These are phyloP conservation scores for Favolaschia claudopus DNA, from an alignment of 768 basidiomycete species.

Conservation along the genomic window DNA sequence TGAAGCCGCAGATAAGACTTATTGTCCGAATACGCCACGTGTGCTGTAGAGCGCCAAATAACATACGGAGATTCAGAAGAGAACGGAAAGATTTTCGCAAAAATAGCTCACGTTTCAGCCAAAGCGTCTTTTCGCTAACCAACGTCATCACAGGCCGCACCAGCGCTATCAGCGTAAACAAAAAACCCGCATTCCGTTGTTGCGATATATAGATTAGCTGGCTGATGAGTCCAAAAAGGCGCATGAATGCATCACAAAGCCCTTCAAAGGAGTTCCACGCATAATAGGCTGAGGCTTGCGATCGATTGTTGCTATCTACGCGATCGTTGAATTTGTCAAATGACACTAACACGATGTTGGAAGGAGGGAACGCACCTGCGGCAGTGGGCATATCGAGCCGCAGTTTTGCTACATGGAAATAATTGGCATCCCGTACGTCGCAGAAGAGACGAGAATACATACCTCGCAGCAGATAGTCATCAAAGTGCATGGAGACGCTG, in stretches of 20 bases:
- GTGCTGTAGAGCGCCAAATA: background rate
- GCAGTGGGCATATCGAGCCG: conserved; percentile 22
- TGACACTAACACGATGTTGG: no score
- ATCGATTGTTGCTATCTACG: conserved; percentile 9
- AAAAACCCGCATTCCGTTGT: background rate
- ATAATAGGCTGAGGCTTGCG: background rate
- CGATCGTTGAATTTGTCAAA: background rate
- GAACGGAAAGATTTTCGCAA: background rate
- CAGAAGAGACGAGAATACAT: background rate
- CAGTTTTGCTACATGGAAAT: conserved; percentile 5
- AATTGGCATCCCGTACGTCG: background rate
- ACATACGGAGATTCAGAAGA: background rate
- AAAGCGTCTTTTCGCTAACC: background rate
- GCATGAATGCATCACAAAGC: background rate
- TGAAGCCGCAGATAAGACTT: conserved; percentile 1
- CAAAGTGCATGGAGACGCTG: conserved; percentile 5
- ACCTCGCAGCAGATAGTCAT: conserved; percentile 14
- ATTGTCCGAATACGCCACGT: conserved; percentile 18
- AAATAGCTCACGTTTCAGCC: conserved; percentile 10
- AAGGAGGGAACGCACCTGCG: background rate
- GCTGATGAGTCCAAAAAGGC: background rate
- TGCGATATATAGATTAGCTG: conserved; percentile 12
- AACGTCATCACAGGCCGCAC: conserved; percentile 6
- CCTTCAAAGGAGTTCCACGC: conserved; percentile 8
- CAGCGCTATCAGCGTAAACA: conserved; percentile 6